Percentiles rank a stretch among this genome's conserved stretches.
These are phyloP conservation scores for Sutorius australiensis DNA, from an alignment of 768 basidiomycete genomes.

Conservation along the genomic window DNA sequence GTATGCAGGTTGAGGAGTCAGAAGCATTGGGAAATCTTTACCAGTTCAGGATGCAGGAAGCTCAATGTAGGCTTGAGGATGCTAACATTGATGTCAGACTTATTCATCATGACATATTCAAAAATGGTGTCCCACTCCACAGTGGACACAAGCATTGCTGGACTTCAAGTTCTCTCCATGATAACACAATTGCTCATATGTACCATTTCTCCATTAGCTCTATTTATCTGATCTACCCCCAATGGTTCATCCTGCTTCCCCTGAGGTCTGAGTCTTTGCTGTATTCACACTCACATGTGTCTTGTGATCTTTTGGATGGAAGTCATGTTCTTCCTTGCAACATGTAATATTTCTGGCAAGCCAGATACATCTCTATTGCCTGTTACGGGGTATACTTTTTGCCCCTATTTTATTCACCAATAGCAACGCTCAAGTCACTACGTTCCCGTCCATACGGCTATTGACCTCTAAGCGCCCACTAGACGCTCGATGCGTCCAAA, in stretches of 20 bases:
- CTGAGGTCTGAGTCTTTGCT: background rate
- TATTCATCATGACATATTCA: background rate
- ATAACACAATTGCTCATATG: background rate
- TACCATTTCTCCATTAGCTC: background rate
- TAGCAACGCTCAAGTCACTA: too few relatives aligned
- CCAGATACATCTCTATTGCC: background rate
- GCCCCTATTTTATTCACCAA: too few relatives aligned
- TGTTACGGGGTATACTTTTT: too few relatives aligned
- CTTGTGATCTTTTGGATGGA: background rate
- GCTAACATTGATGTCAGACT: background rate
- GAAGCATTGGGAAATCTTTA: background rate
- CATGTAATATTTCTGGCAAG: background rate
- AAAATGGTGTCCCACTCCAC: background rate
- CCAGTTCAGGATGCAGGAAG: background rate
- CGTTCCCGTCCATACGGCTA: too few relatives aligned
- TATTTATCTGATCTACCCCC: background rate
- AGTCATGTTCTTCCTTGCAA: background rate
- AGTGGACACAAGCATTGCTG: background rate
- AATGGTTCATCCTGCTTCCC: background rate
- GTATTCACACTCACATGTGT: background rate
- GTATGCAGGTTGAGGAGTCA: background rate
- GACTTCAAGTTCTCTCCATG: background rate
- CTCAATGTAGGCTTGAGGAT: background rate
- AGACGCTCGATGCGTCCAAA: too few relatives aligned
- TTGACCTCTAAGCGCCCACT: too few relatives aligned